Conservation (phyloP, 2,329 filamentous ascomycete species). For the Ascochyta rabiei region DNA sequence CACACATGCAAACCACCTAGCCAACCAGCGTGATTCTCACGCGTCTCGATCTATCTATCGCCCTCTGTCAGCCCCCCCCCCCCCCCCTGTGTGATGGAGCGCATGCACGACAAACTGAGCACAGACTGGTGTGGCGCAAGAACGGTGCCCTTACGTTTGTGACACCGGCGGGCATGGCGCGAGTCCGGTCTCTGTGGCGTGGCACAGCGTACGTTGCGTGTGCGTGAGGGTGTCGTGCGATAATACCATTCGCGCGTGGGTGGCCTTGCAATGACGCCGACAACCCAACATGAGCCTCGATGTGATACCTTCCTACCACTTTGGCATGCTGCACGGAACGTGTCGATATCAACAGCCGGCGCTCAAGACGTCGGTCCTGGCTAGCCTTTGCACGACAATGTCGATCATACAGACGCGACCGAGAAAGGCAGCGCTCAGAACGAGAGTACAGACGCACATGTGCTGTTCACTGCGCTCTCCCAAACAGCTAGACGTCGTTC, state of each 20-base stretch:
- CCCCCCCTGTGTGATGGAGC: conserved; percentile 11
- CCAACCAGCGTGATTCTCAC: not conserved
- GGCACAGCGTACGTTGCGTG: not conserved
- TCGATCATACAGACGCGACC: conserved; percentile 12
- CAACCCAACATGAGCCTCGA: conserved; percentile 2
- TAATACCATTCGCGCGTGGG: conserved; percentile 2
- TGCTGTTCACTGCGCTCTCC: not conserved
- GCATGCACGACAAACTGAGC: conserved; percentile 3
- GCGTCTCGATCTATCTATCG: not conserved
- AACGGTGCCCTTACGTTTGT: conserved; percentile 11
- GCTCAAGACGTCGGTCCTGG: conserved; percentile 1
- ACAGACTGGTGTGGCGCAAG: conserved; percentile 7
- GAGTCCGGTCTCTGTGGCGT: not conserved
- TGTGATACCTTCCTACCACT: conserved; percentile 1
- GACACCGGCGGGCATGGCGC: conserved; percentile 9
- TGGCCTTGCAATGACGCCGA: not conserved
- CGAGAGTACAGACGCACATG: not conserved
- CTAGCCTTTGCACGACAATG: conserved; percentile 10
- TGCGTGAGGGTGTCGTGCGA: not conserved
- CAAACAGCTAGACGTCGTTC: not conserved
- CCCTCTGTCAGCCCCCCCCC: conserved; percentile 1
- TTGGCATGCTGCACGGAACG: conserved; percentile 14
- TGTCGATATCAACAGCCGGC: conserved; percentile 3
- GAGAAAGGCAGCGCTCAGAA: not conserved
- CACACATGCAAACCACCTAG: not conserved